A percentile compares a stretch with the other conserved stretches of the same genome.
phyloP scores from a whole-genome alignment of 31 red algal species.

The Bonnemaisonia californica region DNA sequence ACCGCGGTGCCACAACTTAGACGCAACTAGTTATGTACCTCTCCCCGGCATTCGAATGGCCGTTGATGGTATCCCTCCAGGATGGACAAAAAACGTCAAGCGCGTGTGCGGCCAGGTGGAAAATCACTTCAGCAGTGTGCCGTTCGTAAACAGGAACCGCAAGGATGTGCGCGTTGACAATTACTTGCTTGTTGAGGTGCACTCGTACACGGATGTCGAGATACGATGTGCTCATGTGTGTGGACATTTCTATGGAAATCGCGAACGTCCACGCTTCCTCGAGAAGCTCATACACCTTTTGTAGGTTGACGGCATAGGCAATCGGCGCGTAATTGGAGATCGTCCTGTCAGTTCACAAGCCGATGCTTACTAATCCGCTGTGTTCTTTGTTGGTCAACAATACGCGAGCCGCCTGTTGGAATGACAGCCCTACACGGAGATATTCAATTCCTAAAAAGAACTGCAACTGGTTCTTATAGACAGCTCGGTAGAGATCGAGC shows the following conservation, averaged over 20 bases:
- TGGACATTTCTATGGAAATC: not conserved
- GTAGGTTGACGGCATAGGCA: slow-evolving; percentile 26
- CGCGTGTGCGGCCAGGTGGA: not conserved
- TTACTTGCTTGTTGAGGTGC: not conserved
- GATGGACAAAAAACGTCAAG: slow-evolving; percentile 1
- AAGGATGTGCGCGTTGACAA: slow-evolving; percentile 18
- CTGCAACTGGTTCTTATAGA: not conserved
- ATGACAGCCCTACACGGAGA: slow-evolving; percentile 10
- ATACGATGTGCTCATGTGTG: slow-evolving; percentile 23
- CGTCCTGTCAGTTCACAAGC: slow-evolving; percentile 9
- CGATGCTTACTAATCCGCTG: not conserved
- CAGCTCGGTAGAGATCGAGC: not conserved
- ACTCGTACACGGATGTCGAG: slow-evolving; percentile 13
- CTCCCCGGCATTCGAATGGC: not conserved
- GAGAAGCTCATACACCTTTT: too few relatives aligned
- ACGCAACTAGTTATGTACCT: not conserved
- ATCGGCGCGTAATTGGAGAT: not conserved
- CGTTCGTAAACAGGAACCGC: slow-evolving; percentile 21
- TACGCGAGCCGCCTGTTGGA: not conserved
- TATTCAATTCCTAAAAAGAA: slow-evolving; percentile 15
- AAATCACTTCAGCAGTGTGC: slow-evolving; percentile 22
- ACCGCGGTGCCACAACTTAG: not conserved
- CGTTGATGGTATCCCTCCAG: slow-evolving; percentile 11
- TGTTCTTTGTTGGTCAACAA: slow-evolving; percentile 3
- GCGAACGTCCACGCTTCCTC: slow-evolving; percentile 7